phyloP scores from a whole-genome alignment of 192 early-diverging fungal species.

The Linnemannia exigua region DNA sequence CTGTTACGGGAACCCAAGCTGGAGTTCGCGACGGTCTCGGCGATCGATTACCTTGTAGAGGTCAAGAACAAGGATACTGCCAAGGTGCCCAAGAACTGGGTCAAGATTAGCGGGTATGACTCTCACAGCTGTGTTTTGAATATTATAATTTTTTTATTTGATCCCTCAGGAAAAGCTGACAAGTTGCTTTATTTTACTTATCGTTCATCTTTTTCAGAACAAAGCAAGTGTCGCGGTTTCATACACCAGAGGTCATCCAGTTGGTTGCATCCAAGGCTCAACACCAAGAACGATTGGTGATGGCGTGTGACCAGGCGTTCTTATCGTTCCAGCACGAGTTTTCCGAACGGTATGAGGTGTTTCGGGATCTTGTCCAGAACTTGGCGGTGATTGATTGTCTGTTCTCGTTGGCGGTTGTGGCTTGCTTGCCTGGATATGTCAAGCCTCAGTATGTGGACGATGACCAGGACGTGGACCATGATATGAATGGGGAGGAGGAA shows the following conservation, averaged over 20 bases:
- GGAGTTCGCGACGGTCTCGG: slow-evolving; percentile 74
- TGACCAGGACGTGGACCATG: not conserved
- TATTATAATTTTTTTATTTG: not conserved
- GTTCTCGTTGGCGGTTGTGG: slow-evolving; percentile 68
- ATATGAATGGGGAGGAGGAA: slow-evolving; percentile 18
- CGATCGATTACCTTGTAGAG: slow-evolving; percentile 85
- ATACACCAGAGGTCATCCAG: slow-evolving; percentile 70
- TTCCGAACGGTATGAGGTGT: slow-evolving; percentile 67
- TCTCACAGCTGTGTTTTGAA: not conserved
- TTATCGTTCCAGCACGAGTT: slow-evolving; percentile 68
- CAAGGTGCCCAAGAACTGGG: slow-evolving; percentile 80
- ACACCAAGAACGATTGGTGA: slow-evolving; percentile 64
- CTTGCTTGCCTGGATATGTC: slow-evolving; percentile 68
- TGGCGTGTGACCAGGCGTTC: slow-evolving; percentile 72
- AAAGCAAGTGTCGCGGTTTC: slow-evolving; percentile 78
- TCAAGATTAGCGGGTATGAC: slow-evolving; percentile 66
- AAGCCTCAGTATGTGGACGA: slow-evolving; percentile 71
- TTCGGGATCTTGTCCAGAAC: slow-evolving; percentile 68
- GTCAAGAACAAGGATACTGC: slow-evolving; percentile 67
- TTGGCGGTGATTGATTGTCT: slow-evolving; percentile 78
- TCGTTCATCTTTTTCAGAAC: slow-evolving; percentile 52
- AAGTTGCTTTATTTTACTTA: not conserved
- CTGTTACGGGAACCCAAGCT: slow-evolving; percentile 61
- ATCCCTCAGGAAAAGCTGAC: not conserved
- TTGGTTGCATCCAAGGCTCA: slow-evolving; percentile 70